A percentile compares a stretch with the other conserved stretches of the same genome.
Evolutionary conservation across 345 rosid species (phyloP).

Genomic region (Lepidium aucheri): DNA sequence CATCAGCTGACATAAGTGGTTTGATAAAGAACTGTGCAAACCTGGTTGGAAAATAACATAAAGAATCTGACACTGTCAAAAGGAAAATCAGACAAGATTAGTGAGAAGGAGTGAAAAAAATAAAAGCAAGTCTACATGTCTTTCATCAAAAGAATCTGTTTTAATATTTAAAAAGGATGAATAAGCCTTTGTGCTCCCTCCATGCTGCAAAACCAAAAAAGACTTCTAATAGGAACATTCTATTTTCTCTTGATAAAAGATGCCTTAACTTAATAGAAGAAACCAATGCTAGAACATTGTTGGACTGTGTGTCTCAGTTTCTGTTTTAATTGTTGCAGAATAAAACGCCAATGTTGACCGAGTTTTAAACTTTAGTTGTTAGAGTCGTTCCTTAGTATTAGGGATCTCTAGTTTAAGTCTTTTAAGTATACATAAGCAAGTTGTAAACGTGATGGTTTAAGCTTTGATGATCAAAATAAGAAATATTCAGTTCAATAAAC

Average conservation of each 20-base stretch:
- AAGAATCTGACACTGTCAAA: constrained; percentile 7
- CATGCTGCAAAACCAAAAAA: constrained; percentile 51
- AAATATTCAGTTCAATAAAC: no score
- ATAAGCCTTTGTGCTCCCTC: constrained; percentile 76
- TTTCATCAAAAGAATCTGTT: constrained; percentile 60
- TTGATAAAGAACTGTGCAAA: constrained; percentile 81
- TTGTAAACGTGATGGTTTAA: no score
- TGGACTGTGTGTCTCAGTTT: no score
- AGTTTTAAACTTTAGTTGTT: no score
- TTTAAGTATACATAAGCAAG: no score
- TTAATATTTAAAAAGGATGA: constrained; percentile 59
- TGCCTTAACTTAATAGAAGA: not conserved
- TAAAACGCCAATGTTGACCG: no score
- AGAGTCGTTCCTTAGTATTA: no score
- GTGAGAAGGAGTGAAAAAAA: not conserved
- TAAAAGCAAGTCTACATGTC: constrained; percentile 48
- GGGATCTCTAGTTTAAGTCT: no score
- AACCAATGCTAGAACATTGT: not conserved
- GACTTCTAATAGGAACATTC: not conserved
- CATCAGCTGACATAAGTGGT: constrained; percentile 84
- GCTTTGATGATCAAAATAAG: no score
- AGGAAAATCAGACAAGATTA: not conserved
- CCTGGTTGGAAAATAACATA: constrained; percentile 30
- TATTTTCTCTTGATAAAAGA: not conserved
- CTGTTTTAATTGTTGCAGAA: no score